Conservation (phyloP, 192 early-diverging fungal genomes). For the Rhizophagus sp. region DNA sequence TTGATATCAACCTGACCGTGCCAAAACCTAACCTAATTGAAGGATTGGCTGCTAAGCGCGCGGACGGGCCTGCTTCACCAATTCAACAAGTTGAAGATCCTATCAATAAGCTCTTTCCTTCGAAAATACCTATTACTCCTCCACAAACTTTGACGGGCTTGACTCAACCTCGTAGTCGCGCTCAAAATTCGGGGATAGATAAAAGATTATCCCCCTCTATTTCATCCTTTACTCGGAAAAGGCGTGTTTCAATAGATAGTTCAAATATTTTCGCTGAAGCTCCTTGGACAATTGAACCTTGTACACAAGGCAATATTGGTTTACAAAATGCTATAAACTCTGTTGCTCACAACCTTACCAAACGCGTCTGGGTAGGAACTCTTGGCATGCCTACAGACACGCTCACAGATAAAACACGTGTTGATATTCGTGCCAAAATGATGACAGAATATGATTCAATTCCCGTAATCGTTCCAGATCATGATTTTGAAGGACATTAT, state of each 20-base stretch:
- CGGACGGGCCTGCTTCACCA: slow-evolving; percentile 32
- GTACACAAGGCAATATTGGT: slow-evolving; percentile 89
- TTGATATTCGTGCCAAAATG: slow-evolving; percentile 62
- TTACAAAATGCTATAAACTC: slow-evolving; percentile 89
- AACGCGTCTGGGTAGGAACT: slow-evolving; percentile 77
- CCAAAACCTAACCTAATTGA: slow-evolving; percentile 43
- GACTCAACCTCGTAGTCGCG: slow-evolving; percentile 43
- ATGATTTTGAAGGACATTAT: slow-evolving; percentile 90
- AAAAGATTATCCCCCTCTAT: not conserved
- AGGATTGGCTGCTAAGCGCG: slow-evolving; percentile 33
- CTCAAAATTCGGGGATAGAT: slow-evolving; percentile 26
- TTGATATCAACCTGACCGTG: slow-evolving; percentile 20
- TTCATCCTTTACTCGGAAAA: not conserved
- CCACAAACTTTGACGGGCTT: slow-evolving; percentile 25
- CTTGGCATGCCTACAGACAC: slow-evolving; percentile 75
- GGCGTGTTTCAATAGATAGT: slow-evolving; percentile 39
- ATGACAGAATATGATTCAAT: slow-evolving; percentile 63
- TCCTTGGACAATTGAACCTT: slow-evolving; percentile 69
- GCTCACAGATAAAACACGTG: slow-evolving; percentile 59
- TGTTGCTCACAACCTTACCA: slow-evolving; percentile 52
- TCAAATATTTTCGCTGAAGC: slow-evolving; percentile 45
- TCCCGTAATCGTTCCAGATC: slow-evolving; percentile 80
- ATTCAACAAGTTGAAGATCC: slow-evolving; percentile 27
- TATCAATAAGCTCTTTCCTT: slow-evolving; percentile 40
- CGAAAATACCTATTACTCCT: not conserved